phyloP scores from a whole-genome alignment of 805 yeast genomes.

The Groenewaldozyma salmanticensis region DNA sequence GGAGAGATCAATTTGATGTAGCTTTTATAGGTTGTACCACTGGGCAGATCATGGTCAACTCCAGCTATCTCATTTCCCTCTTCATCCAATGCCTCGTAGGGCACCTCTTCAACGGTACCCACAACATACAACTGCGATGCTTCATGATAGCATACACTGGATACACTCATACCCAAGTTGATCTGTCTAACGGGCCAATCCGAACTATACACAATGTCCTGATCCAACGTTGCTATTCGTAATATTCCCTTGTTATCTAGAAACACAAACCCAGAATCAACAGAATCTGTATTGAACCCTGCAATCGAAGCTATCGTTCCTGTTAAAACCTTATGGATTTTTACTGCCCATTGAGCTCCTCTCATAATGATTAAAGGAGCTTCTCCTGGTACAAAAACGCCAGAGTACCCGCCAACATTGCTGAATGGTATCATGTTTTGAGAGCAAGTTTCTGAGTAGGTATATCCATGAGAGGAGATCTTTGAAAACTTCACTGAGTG shows the following conservation, averaged over 20 bases:
- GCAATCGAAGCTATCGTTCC: conserved; percentile 43
- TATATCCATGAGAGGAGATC: neutral
- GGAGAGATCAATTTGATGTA: conserved; percentile 62
- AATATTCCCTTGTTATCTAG: conserved; percentile 65
- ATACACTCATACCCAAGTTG: conserved; percentile 50
- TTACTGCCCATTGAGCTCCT: conserved; percentile 51
- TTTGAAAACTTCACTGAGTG: neutral
- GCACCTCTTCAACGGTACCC: conserved; percentile 48
- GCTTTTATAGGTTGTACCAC: conserved; percentile 52
- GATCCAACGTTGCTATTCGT: conserved; percentile 31
- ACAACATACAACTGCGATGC: conserved; percentile 51
- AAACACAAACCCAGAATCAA: conserved; percentile 48
- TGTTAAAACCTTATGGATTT: conserved; percentile 56
- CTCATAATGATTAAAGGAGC: conserved; percentile 63
- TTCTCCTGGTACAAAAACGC: conserved; percentile 61
- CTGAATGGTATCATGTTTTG: conserved; percentile 42
- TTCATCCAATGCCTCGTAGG: conserved; percentile 62
- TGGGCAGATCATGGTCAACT: conserved; percentile 33
- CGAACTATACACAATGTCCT: conserved; percentile 12
- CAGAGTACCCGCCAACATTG: conserved; percentile 45
- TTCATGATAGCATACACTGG: conserved; percentile 61
- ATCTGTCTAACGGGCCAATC: conserved; percentile 12
- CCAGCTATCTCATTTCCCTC: conserved; percentile 61
- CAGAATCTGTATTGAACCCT: conserved; percentile 33
- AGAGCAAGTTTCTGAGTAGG: neutral